A percentile compares a stretch with the other conserved stretches of the same genome.
These are phyloP conservation scores for Arabis hirsuta DNA, from an alignment of 345 rosid species.

Conservation along the genomic window DNA sequence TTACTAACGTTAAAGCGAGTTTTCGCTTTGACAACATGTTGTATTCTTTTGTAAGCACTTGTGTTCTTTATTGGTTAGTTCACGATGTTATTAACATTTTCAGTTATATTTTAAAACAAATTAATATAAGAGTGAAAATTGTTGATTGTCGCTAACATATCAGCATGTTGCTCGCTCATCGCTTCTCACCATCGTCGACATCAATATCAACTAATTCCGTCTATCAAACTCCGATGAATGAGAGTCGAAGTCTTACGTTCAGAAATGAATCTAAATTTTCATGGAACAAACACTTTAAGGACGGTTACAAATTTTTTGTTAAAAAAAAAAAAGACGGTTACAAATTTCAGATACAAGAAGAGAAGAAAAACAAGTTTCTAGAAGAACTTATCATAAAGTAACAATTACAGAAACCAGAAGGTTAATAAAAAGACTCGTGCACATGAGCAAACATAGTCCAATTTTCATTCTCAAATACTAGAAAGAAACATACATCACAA, in stretches of 20 bases:
- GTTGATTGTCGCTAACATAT: too few relatives aligned
- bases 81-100: not conserved
- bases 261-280: not conserved
- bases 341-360: not conserved
- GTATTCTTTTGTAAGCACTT: too few relatives aligned
- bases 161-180: too few relatives aligned
- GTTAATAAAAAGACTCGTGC: slow-evolving; percentile 1
- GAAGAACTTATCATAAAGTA: not conserved
- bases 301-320: not conserved
- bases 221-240: slow-evolving; percentile 2
- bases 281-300: slow-evolving; percentile 2
- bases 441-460: slow-evolving; percentile 16
- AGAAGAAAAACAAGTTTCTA: not conserved
- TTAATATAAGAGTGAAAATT: not conserved
- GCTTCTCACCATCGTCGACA: too few relatives aligned
- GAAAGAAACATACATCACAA: slow-evolving; percentile 34
- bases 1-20: too few relatives aligned
- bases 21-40: too few relatives aligned
- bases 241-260: not conserved
- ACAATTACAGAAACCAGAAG: not conserved
- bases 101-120: not conserved
- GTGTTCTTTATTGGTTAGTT: not conserved
- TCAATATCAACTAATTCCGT: not conserved
- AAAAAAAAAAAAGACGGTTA: slow-evolving; percentile 18
- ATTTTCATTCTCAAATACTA: not conserved